Conservation (phyloP, 345 rosid species). For the Brassica incana region DNA sequence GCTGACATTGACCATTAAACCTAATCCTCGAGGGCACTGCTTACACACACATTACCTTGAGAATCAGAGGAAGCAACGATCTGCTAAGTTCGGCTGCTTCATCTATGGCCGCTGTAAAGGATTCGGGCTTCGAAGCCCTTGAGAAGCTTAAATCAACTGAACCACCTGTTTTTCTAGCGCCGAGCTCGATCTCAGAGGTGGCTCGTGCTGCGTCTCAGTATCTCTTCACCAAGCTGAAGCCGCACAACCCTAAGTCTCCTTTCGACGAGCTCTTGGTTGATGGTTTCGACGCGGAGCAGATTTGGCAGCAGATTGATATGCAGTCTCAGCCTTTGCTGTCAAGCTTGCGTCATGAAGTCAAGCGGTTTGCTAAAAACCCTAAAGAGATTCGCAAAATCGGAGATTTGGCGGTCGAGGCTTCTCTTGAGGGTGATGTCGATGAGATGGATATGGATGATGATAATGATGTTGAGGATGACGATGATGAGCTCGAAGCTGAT, state of each 20-base stretch:
- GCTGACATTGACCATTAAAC: neutral
- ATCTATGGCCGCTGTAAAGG: conserved; percentile 44
- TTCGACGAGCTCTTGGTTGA: conserved; percentile 64
- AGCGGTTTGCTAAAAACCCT: conserved; percentile 59
- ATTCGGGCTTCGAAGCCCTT: conserved; percentile 53
- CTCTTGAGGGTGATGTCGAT: conserved; percentile 38
- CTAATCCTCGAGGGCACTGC: no score
- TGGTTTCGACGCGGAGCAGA: conserved; percentile 89
- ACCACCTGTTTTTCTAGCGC: conserved; percentile 68
- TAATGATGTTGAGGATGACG: conserved; percentile 33
- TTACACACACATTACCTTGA: neutral
- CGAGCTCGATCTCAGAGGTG: conserved; percentile 50
- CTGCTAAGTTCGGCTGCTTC: neutral
- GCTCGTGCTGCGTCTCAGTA: conserved; percentile 63
- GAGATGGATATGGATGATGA: conserved; percentile 48
- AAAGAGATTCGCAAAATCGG: conserved; percentile 46
- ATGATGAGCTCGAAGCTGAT: conserved; percentile 39
- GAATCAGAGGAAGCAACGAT: neutral
- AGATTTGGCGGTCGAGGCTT: conserved; percentile 24
- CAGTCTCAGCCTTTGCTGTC: conserved; percentile 65
- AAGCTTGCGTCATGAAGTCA: conserved; percentile 55
- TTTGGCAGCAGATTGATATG: conserved; percentile 95
- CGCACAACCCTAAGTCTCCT: conserved; percentile 62
- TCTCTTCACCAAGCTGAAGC: conserved; percentile 59
- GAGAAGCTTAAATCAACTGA: conserved; percentile 62